Evolutionary conservation across 352 stramenopile genomes (phyloP).

Genomic region (Phytophthora fragariaefolia): DNA sequence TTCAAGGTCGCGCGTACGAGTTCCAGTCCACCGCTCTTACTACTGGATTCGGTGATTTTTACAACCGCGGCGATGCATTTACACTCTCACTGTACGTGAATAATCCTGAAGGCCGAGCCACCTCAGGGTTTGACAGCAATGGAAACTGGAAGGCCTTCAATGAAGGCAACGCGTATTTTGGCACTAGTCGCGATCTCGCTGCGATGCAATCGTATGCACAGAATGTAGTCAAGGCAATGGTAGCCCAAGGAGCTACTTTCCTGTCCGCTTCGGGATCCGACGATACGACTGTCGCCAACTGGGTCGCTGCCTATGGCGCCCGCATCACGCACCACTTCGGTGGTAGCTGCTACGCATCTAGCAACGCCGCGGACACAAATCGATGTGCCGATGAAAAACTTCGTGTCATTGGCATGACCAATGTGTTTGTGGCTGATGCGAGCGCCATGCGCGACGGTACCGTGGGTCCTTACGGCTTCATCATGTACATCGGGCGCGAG

Average conservation of each 20-base stretch:
- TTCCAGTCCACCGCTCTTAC: not conserved
- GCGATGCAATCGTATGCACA: not conserved
- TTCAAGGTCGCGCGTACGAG: not conserved
- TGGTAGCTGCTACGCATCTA: not conserved
- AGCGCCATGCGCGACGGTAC: not conserved
- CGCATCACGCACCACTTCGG: not conserved
- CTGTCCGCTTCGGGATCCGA: not conserved
- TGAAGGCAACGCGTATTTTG: slow-evolving; percentile 1
- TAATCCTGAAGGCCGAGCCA: not conserved
- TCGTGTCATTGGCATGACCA: not conserved
- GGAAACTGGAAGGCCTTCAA: slow-evolving; percentile 2
- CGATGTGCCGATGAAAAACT: not conserved
- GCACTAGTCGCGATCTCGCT: not conserved
- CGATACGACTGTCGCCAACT: not conserved
- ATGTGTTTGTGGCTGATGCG: not conserved
- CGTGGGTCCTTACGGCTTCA: not conserved
- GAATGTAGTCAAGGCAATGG: not conserved
- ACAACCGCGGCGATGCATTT: not conserved
- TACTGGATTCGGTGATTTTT: not conserved
- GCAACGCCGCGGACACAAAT: not conserved
- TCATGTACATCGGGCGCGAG: not conserved
- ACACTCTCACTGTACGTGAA: slow-evolving; percentile 3
- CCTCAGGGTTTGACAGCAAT: not conserved
- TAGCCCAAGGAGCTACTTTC: not conserved
- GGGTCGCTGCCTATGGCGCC: not conserved